A percentile compares a stretch with the other conserved stretches of the same genome.
These are phyloP conservation scores for Sungouiella thailandica DNA, from an alignment of 805 yeast genomes.

Conservation along the genomic window DNA sequence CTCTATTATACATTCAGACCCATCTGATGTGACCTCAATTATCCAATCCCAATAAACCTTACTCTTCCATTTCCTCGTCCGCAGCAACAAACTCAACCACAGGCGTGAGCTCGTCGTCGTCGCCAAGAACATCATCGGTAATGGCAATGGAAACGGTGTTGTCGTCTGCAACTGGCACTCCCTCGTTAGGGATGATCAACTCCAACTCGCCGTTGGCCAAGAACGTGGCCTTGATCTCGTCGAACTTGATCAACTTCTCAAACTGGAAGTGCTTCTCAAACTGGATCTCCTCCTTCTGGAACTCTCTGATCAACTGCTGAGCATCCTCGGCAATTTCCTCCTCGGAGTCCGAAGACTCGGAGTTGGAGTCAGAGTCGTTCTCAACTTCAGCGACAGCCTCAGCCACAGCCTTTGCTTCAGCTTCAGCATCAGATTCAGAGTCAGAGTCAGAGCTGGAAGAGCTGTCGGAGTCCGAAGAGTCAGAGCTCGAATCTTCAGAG, in stretches of 20 bases:
- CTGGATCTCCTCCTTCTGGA: conserved; percentile 33
- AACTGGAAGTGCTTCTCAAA: conserved; percentile 41
- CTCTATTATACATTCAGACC: no score
- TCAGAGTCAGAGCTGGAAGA: conserved; percentile 8
- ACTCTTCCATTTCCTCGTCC: conserved; percentile 16
- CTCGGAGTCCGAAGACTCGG: conserved; percentile 11
- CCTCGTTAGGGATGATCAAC: conserved; percentile 35
- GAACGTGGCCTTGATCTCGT: conserved; percentile 35
- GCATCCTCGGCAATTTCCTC: conserved; percentile 41
- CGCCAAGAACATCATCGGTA: conserved; percentile 8
- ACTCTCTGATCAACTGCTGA: conserved; percentile 31
- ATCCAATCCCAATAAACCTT: no score
- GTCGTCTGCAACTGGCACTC: conserved; percentile 14
- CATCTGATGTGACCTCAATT: no score
- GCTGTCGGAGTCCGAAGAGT: conserved; percentile 4
- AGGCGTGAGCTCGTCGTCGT: conserved; percentile 2
- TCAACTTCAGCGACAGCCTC: conserved; percentile 6
- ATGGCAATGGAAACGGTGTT: conserved; percentile 25
- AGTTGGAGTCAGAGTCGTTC: conserved; percentile 9
- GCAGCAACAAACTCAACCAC: conserved; percentile 6
- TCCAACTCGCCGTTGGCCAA: conserved; percentile 37
- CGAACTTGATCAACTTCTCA: conserved; percentile 33
- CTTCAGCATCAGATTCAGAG: conserved; percentile 12
- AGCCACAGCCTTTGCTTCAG: conserved; percentile 4
- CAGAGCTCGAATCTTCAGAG: conserved; percentile 15